Evolutionary conservation across 495 filamentous ascomycete species (phyloP).

Genomic region (Trichoderma erinaceum): DNA sequence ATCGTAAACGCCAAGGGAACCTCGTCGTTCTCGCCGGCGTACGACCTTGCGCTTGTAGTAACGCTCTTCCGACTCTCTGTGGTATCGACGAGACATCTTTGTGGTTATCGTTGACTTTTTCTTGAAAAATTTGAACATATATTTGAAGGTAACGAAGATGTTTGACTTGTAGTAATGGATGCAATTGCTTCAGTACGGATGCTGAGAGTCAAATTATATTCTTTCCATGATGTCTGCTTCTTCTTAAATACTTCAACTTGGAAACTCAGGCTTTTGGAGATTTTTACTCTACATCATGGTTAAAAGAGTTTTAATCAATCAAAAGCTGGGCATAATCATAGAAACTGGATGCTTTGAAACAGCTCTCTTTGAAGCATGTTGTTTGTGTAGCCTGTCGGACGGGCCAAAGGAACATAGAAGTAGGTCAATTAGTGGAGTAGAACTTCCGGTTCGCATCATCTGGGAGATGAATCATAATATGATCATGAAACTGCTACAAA

Average conservation of each 20-base stretch:
- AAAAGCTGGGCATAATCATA: background rate
- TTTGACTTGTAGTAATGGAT: background rate
- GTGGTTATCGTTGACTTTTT: no score
- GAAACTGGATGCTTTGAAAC: background rate
- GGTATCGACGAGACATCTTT: no score
- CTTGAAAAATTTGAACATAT: no score
- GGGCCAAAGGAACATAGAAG: no score
- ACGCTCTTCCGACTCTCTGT: no score
- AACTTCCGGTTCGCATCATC: no score
- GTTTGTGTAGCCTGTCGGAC: background rate
- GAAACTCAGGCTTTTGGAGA: background rate
- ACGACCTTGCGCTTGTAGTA: no score
- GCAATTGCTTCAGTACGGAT: background rate
- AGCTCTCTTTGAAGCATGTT: background rate
- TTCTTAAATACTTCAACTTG: background rate
- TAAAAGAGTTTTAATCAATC: background rate
- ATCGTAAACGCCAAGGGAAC: no score
- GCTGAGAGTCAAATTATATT: background rate
- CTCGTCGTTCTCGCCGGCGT: no score
- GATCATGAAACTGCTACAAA: no score
- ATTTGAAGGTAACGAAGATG: background rate
- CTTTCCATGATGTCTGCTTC: background rate
- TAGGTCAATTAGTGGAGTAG: no score
- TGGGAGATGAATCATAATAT: no score
- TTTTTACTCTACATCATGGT: background rate